Evolutionary conservation across 768 basidiomycete genomes (phyloP).

Genomic region (Mycena haematopus): DNA sequence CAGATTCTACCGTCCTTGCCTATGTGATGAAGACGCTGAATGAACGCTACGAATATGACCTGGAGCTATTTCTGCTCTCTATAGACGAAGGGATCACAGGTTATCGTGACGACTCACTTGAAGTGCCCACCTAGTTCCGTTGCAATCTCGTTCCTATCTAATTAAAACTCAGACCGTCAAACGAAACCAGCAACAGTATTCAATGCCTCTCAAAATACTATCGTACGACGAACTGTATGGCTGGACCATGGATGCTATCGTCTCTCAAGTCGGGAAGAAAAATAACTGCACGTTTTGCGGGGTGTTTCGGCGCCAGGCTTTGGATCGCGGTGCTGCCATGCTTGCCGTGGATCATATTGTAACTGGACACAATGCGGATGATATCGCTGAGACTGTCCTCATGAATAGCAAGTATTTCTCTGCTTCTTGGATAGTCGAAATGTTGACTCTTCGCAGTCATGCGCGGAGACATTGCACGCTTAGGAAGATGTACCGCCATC

Average conservation of each 20-base stretch:
- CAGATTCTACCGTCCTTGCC: slow-evolving; percentile 97
- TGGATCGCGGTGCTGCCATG: slow-evolving; percentile 91
- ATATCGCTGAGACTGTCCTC: slow-evolving; percentile 97
- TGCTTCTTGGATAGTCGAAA: background rate
- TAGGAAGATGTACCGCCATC: slow-evolving; percentile 92
- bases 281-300: slow-evolving; percentile 99
- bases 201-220: slow-evolving; percentile 93
- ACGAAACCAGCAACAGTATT: slow-evolving; percentile 94
- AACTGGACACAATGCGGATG: slow-evolving; percentile 98
- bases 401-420: slow-evolving; percentile 86
- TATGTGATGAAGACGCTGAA: slow-evolving; percentile 97
- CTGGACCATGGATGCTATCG: slow-evolving; percentile 99
- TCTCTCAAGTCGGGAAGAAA: slow-evolving; percentile 93
- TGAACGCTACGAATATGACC: slow-evolving; percentile 90
- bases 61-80: slow-evolving; percentile 90
- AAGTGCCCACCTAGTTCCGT: slow-evolving; percentile 50
- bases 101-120: slow-evolving; percentile 95
- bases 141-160: background rate
- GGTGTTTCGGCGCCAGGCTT: slow-evolving; percentile 94
- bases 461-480: slow-evolving; percentile 94
- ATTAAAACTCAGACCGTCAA: slow-evolving; percentile 81
- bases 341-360: slow-evolving; percentile 96
- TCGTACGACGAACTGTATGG: slow-evolving; percentile 97
- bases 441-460: slow-evolving; percentile 69
- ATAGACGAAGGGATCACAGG: slow-evolving; percentile 99